A percentile compares a stretch with the other conserved stretches of the same genome.
phyloP scores from a whole-genome alignment of 495 filamentous ascomycete genomes.

The Filosporella fistucella region DNA sequence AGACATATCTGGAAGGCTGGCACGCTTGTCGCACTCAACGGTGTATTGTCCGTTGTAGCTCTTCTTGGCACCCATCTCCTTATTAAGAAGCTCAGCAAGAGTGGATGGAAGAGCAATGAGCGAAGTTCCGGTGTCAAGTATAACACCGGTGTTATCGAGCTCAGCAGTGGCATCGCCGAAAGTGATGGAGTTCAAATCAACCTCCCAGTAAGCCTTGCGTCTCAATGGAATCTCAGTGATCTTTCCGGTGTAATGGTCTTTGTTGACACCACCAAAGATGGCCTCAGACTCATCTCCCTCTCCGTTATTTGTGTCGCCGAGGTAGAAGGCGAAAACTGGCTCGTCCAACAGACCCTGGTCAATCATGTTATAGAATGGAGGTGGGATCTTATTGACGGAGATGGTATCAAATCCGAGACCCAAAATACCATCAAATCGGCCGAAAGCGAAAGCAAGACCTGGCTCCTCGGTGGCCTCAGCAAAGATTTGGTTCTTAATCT shows the following conservation, averaged over 20 bases:
- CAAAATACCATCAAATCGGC: slow-evolving; percentile 95
- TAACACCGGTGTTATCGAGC: slow-evolving; percentile 89
- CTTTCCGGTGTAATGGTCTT: slow-evolving; percentile 83
- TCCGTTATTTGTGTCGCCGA: slow-evolving; percentile 65
- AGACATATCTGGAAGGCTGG: slow-evolving; percentile 77
- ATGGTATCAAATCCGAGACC: slow-evolving; percentile 93
- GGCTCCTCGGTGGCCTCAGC: slow-evolving; percentile 94
- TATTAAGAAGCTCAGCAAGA: slow-evolving; percentile 94
- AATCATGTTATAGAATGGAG: slow-evolving; percentile 95
- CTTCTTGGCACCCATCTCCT: slow-evolving; percentile 98
- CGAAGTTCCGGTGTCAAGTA: slow-evolving; percentile 98
- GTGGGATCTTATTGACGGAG: slow-evolving; percentile 90
- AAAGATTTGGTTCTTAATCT: slow-evolving; percentile 83
- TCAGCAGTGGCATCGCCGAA: slow-evolving; percentile 81
- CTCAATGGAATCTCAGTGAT: slow-evolving; percentile 89
- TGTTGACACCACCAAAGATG: slow-evolving; percentile 87
- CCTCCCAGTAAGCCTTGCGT: slow-evolving; percentile 99
- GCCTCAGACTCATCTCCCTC: slow-evolving; percentile 78
- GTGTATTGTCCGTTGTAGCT: slow-evolving; percentile 91
- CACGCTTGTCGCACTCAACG: slow-evolving; percentile 82
- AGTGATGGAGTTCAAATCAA: slow-evolving; percentile 86
- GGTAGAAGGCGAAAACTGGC: slow-evolving; percentile 94
- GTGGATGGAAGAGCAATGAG: slow-evolving; percentile 91
- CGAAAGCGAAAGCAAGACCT: slow-evolving; percentile 96
- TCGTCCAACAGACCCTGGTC: slow-evolving; percentile 86